A percentile compares a stretch with the other conserved stretches of the same genome.
phyloP scores from a whole-genome alignment of 257 asterid species.

The Nicotiana sylvestris region DNA sequence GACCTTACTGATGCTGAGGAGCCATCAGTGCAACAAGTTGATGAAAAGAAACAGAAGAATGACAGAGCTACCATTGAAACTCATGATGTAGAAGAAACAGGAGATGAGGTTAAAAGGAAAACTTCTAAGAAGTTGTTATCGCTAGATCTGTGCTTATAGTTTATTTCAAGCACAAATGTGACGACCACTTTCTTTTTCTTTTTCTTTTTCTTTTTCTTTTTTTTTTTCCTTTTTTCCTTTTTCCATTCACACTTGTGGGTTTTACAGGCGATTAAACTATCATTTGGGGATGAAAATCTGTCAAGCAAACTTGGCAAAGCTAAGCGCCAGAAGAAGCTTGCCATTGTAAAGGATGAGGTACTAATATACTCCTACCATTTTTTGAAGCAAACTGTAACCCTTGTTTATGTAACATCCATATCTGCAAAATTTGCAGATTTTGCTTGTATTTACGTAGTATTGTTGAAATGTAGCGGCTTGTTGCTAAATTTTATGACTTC shows the following conservation, averaged over 20 bases:
- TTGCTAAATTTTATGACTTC: background rate
- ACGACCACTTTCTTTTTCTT: background rate
- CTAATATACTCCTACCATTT: background rate
- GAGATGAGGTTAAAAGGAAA: constrained; percentile 14
- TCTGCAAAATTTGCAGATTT: background rate
- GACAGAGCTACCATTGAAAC: constrained; percentile 1
- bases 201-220: too few relatives aligned
- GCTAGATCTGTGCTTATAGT: background rate
- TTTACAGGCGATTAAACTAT: constrained; percentile 2
- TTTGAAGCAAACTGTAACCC: background rate
- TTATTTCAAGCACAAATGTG: background rate
- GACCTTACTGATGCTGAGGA: constrained; percentile 15
- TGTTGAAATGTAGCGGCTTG: background rate
- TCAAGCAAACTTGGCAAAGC: constrained; percentile 13
- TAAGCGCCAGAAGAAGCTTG: constrained; percentile 17
- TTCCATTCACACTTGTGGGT: background rate
- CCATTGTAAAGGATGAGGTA: constrained; percentile 40
- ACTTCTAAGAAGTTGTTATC: background rate
- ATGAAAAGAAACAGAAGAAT: constrained; percentile 10
- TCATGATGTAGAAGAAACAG: constrained; percentile 1
- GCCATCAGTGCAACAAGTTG: constrained; percentile 9
- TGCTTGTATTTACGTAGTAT: background rate
- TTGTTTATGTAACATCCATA: background rate
- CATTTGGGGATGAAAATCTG: background rate
- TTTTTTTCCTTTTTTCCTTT: background rate